phyloP scores from a whole-genome alignment of 202 grass and related monocot species.

The Schoenoplectus tabernaemontani region DNA sequence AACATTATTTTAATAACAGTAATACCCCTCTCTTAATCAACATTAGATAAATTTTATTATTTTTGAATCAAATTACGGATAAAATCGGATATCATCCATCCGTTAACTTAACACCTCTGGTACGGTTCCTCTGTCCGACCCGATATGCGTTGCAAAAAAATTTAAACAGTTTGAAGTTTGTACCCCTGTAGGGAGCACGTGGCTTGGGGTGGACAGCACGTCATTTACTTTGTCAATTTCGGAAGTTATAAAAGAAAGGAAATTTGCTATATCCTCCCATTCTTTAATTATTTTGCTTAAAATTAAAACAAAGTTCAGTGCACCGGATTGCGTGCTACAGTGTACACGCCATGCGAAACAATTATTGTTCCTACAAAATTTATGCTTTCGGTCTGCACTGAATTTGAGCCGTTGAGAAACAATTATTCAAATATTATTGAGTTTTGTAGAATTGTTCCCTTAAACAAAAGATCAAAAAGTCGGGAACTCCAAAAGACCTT shows the following conservation, averaged over 20 bases:
- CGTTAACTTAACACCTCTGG: too few relatives aligned
- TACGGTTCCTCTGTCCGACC: neutral
- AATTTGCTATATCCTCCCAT: neutral
- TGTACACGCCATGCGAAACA: neutral
- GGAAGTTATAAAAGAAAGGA: neutral
- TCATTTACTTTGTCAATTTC: constrained; percentile 3
- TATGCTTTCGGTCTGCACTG: neutral
- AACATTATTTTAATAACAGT: too few relatives aligned
- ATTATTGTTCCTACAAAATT: neutral
- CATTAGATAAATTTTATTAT: too few relatives aligned
- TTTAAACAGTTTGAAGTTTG: too few relatives aligned
- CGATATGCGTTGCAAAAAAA: too few relatives aligned
- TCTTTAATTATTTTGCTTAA: neutral
- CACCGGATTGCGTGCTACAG: neutral
- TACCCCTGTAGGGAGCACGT: neutral
- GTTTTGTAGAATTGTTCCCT: neutral
- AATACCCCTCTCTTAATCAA: too few relatives aligned
- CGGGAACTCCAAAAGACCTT: too few relatives aligned
- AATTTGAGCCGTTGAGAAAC: neutral
- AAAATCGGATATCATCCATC: too few relatives aligned
- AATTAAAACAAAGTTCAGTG: neutral
- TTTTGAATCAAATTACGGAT: too few relatives aligned
- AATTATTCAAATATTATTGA: neutral
- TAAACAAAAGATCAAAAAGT: too few relatives aligned
- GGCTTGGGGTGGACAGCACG: constrained; percentile 1